Percentiles rank a stretch among this genome's conserved stretches.
These are phyloP conservation scores for sorghum (Sorghum bicolor) DNA, from an alignment of 176 grass and related monocot species.

Conservation along the genomic window DNA sequence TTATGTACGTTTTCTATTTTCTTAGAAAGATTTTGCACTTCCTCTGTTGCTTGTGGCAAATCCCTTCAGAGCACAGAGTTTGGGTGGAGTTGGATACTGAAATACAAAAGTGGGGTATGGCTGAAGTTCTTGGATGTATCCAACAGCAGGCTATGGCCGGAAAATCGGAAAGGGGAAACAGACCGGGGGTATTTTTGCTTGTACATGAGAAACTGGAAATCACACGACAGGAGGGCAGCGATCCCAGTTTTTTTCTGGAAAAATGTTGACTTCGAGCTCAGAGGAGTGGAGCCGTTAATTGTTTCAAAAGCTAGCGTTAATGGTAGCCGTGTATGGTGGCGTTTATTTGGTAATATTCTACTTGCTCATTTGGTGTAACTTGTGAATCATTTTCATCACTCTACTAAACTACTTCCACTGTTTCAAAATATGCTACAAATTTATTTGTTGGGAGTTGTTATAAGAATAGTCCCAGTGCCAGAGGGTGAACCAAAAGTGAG, in stretches of 20 bases:
- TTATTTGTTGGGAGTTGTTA: not conserved
- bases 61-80: not conserved
- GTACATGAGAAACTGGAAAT: not conserved
- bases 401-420: not conserved
- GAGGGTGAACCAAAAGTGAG: no score
- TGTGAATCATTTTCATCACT: not conserved
- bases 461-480: not conserved
- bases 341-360: not conserved
- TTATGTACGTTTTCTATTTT: no score
- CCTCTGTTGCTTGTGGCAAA: not conserved
- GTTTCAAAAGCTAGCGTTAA: not conserved
- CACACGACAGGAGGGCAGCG: not conserved
- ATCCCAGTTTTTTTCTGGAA: not conserved
- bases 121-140: not conserved
- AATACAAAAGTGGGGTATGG: not conserved
- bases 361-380: not conserved
- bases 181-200: not conserved
- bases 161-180: not conserved
- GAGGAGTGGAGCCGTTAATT: not conserved
- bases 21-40: no score
- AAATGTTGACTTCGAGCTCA: not conserved
- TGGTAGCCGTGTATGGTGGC: not conserved
- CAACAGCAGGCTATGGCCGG: not conserved
- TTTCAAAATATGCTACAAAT: not conserved
- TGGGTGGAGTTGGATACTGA: conserved; percentile 5